phyloP scores from a whole-genome alignment of 2,329 filamentous ascomycete genomes.

The Neobulgaria alba region DNA sequence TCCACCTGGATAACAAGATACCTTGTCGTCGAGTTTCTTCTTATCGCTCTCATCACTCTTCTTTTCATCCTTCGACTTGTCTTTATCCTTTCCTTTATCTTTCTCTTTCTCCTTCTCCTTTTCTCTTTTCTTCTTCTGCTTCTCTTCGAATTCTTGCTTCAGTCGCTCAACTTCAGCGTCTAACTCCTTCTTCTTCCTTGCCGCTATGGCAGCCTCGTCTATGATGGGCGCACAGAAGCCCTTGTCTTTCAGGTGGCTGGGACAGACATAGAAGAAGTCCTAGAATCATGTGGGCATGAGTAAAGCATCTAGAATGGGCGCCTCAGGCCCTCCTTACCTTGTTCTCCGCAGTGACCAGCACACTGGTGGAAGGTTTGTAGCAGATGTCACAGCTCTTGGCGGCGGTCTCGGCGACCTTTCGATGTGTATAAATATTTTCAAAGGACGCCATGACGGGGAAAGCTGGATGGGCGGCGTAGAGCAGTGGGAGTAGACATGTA shows the following conservation, averaged over 20 bases:
- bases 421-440: constrained; percentile 74
- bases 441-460: constrained; percentile 35
- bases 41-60: too few species aligned
- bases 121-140: constrained; percentile 61
- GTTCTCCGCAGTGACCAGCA: constrained; percentile 81
- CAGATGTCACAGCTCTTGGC: constrained; percentile 85
- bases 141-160: constrained; percentile 67
- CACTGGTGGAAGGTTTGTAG: constrained; percentile 78
- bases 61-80: constrained; percentile 36
- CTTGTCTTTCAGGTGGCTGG: constrained; percentile 70
- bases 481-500: not conserved
- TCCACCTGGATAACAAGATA: constrained; percentile 3
- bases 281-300: constrained; percentile 23
- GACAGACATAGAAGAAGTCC: constrained; percentile 92
- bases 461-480: not conserved
- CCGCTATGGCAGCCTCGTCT: constrained; percentile 57
- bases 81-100: constrained; percentile 39
- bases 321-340: constrained; percentile 48
- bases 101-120: constrained; percentile 57
- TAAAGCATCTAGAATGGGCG: not conserved
- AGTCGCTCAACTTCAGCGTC: constrained; percentile 56
- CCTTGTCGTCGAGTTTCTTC: constrained; percentile 33
- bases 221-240: constrained; percentile 72
- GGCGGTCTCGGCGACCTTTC: constrained; percentile 76
- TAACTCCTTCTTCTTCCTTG: constrained; percentile 52